Evolutionary conservation across 345 rosid genomes (phyloP).

Genomic region (Citrus glauca): DNA sequence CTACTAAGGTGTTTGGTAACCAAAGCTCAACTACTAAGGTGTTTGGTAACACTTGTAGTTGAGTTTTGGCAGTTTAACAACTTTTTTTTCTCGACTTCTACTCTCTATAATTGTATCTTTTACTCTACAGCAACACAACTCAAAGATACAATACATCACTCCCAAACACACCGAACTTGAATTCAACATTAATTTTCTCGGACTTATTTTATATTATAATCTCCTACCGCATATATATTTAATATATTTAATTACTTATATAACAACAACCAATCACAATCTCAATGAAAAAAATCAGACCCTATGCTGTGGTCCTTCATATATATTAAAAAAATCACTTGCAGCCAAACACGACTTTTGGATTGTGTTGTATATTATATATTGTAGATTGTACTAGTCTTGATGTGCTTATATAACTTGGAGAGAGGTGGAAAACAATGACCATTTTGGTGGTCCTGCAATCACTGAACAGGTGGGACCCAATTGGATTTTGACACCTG

Average conservation of each 20-base stretch:
- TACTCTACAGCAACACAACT: fast-evolving
- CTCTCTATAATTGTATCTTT: fast-evolving
- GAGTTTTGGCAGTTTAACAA: fast-evolving
- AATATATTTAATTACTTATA: no score
- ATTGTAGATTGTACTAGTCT: background rate
- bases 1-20: no score
- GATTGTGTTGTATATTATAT: background rate
- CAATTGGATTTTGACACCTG: background rate
- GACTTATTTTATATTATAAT: no score
- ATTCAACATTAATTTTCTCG: no score
- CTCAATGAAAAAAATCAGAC: no score
- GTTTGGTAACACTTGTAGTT: no score
- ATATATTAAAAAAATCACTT: background rate
- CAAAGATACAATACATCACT: no score
- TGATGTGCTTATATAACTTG: background rate
- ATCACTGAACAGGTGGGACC: background rate
- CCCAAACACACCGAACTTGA: no score
- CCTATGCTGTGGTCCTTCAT: background rate
- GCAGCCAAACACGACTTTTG: background rate
- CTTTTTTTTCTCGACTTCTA: no score
- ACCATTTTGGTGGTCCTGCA: background rate
- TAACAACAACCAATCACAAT: no score
- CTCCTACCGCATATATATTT: no score
- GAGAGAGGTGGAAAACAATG: background rate
- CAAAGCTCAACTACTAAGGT: no score